Percentiles rank a stretch among this genome's conserved stretches.
phyloP scores from a whole-genome alignment of 768 basidiomycete species.

The Royoungia palumana region DNA sequence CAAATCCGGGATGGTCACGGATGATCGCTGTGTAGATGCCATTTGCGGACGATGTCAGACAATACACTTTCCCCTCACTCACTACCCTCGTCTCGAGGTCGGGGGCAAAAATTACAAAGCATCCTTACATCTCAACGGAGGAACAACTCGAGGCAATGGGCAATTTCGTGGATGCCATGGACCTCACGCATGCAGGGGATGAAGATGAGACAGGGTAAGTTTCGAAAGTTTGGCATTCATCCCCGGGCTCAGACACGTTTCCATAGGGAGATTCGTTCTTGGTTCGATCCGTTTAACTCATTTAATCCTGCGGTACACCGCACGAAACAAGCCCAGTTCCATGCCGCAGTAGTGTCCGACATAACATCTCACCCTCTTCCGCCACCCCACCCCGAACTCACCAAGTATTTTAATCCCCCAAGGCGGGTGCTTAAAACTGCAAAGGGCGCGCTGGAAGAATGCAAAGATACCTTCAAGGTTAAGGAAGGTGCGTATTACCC shows the following conservation, averaged over 20 bases:
- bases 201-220: slow-evolving; percentile 72
- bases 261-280: slow-evolving; percentile 55
- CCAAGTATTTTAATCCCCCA: slow-evolving; percentile 83
- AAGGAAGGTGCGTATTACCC: slow-evolving; percentile 56
- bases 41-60: slow-evolving; percentile 91
- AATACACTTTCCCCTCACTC: slow-evolving; percentile 82
- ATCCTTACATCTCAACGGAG: slow-evolving; percentile 80
- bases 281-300: slow-evolving; percentile 75
- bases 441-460: slow-evolving; percentile 51
- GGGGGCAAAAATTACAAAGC: slow-evolving; percentile 68
- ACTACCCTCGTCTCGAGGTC: slow-evolving; percentile 69
- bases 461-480: slow-evolving; percentile 67
- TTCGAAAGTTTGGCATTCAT: not conserved
- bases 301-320: slow-evolving; percentile 91
- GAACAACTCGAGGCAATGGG: slow-evolving; percentile 82
- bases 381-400: slow-evolving; percentile 80
- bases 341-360: slow-evolving; percentile 75
- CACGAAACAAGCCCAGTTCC: slow-evolving; percentile 90
- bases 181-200: slow-evolving; percentile 74
- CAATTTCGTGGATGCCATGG: slow-evolving; percentile 83
- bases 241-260: slow-evolving; percentile 1
- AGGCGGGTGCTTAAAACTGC: slow-evolving; percentile 61
- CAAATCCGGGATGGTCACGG: not conserved
- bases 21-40: slow-evolving; percentile 62
- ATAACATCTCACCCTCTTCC: slow-evolving; percentile 71